Base-by-base conservation (phyloP, 495 filamentous ascomycete species). In the Xylaria palmicola region DNA sequence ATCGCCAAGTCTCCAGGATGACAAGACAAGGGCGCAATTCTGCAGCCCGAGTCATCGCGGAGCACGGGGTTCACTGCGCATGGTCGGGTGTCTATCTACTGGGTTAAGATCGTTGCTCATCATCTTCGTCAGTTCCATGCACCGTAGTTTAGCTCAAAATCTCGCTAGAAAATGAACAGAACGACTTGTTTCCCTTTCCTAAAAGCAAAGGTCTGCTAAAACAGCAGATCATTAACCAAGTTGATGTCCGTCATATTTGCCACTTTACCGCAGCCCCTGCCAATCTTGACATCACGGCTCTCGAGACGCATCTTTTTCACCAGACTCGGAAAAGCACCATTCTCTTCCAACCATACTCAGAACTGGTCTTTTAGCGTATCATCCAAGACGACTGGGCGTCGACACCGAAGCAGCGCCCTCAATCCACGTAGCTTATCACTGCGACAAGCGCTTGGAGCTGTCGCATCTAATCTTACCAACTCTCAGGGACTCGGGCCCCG, bases 11-110 rank as follows among this genome's bases (percentile, higher is more conserved):
- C 51, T 9, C 36, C 22, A 29, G 36, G 15, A 15, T 54, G 51
- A 54, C 51, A 54, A 41, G 36, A 40, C 51, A 54, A 54, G 51
- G 51, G 51, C 51, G 51, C 36, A 24, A 41, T 15, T 7, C 48
- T 19, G 15, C 13, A 4, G 3, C 45, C 26, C 17, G 47, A 8
- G 22, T 9, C n/a, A 20, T 50, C 17, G 5, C 48, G 48, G 48
- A 50, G 17, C 10, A 50, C 48, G 17, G 48, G 29, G 48, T 50
- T 30, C 29, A 50, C 17, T 34, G 48, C 29, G 9, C 48, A 34
- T 32, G 32, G 20, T 30, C 32, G 17, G 32, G 17, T 34, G 32
- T 12, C n/a, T n/a, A n/a, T n/a, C n/a, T n/a, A n/a, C 6, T 32
- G 9, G 15, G n/a, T n/a, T 20, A 22, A 4, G 1, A 19, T 24